phyloP scores from a whole-genome alignment of 2,329 filamentous ascomycete species.

The Microdochium paspali region DNA sequence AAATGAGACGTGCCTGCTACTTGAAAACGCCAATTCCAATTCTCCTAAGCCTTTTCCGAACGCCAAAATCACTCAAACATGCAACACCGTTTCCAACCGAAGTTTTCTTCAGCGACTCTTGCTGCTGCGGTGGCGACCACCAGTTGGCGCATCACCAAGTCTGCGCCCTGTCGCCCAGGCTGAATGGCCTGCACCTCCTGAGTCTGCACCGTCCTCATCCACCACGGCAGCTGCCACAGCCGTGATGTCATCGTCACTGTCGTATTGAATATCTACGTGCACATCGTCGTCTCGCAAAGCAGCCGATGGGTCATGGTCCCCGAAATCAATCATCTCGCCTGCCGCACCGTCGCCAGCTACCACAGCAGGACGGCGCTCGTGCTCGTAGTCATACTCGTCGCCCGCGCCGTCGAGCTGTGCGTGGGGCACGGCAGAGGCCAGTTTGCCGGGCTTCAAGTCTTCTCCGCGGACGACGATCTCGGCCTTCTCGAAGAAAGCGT shows the following conservation, averaged over 20 bases:
- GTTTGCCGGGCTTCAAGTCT: slow-evolving; percentile 5
- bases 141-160: too few species aligned
- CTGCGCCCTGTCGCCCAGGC: too few species aligned
- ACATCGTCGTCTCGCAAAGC: slow-evolving; percentile 9
- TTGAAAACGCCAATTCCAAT: too few species aligned
- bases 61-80: too few species aligned
- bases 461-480: slow-evolving; percentile 2
- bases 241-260: slow-evolving; percentile 6
- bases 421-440: neutral
- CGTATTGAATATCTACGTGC: slow-evolving; percentile 10
- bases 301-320: slow-evolving; percentile 10
- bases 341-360: neutral
- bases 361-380: neutral
- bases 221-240: slow-evolving; percentile 7
- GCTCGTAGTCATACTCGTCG: slow-evolving; percentile 4
- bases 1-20: too few species aligned
- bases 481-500: slow-evolving; percentile 38
- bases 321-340: slow-evolving; percentile 5
- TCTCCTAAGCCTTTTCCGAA: too few species aligned
- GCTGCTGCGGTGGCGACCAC: too few species aligned
- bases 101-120: too few species aligned
- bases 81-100: too few species aligned
- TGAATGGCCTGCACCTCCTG: too few species aligned
- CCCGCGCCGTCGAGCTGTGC: slow-evolving; percentile 5
- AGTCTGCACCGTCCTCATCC: neutral